Evolutionary conservation across 1,139 yeast species (phyloP).

Genomic region (Pneumocystis canis): DNA sequence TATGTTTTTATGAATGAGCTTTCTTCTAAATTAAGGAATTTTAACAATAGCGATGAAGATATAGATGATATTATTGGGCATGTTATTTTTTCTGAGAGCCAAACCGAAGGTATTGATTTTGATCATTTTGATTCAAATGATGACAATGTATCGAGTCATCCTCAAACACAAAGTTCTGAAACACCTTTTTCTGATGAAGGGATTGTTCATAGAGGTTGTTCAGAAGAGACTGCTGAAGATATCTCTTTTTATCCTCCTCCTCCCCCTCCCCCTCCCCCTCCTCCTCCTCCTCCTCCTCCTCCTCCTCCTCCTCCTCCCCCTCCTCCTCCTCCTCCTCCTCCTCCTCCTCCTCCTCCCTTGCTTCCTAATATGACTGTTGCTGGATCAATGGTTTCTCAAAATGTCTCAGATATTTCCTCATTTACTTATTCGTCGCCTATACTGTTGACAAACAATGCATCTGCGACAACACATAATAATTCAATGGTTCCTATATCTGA

Average conservation of each 20-base stretch:
- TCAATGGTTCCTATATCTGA: constrained; percentile 7
- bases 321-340: constrained; percentile 19
- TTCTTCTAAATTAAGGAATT: constrained; percentile 4
- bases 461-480: neutral
- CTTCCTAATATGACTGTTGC: constrained; percentile 17
- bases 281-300: constrained; percentile 11
- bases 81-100: constrained; percentile 3
- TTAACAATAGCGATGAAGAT: constrained; percentile 6
- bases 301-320: constrained; percentile 24
- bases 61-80: constrained; percentile 9
- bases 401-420: constrained; percentile 16
- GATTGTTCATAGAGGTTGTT: neutral
- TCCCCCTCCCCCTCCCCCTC: constrained; percentile 22
- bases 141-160: neutral
- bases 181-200: neutral
- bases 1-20: constrained; percentile 9
- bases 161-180: neutral
- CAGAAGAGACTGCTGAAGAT: neutral
- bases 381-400: constrained; percentile 19
- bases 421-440: constrained; percentile 16
- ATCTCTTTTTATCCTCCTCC: constrained; percentile 23
- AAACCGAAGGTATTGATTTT: neutral
- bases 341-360: constrained; percentile 26
- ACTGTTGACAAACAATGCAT: constrained; percentile 1
- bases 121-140: neutral